Conservation (phyloP, 2,329 filamentous ascomycete genomes). For the Ceratocystis papillata region DNA sequence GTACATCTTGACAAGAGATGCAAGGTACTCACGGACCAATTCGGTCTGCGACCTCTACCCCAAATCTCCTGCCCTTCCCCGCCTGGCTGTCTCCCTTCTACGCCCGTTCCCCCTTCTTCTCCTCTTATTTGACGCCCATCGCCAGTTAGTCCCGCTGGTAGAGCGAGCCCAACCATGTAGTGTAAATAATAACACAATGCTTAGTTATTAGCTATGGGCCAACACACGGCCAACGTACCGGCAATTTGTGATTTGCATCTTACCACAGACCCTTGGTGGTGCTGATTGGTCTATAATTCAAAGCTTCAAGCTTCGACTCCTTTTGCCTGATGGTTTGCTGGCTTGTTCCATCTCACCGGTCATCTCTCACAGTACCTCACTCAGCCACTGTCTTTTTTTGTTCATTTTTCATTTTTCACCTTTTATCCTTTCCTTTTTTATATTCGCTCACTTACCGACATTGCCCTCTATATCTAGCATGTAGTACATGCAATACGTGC, state of each 20-base stretch:
- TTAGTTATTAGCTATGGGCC: too few relatives aligned
- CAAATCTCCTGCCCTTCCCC: neutral
- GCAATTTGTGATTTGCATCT: neutral
- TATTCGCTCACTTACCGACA: neutral
- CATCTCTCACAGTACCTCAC: neutral
- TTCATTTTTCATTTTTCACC: neutral
- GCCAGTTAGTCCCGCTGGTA: too few relatives aligned
- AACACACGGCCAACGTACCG: too few relatives aligned
- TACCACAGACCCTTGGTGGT: neutral
- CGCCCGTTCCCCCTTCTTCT: neutral
- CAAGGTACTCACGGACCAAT: constrained; percentile 7
- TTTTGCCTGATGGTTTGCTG: neutral
- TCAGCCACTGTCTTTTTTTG: neutral
- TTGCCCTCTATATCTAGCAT: neutral
- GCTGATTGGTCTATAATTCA: neutral
- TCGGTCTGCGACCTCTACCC: neutral
- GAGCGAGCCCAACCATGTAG: too few relatives aligned
- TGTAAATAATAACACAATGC: too few relatives aligned
- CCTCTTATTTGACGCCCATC: too few relatives aligned
- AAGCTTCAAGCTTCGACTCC: neutral
- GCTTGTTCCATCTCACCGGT: neutral
- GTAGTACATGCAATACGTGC: constrained; percentile 10
- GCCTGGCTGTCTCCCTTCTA: neutral
- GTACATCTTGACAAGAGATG: constrained; percentile 9
- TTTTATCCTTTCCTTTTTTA: neutral